A percentile compares a stretch with the other conserved stretches of the same genome.
Evolutionary conservation across 2,329 filamentous ascomycete genomes (phyloP).

Genomic region (Ophiobolus disseminans): DNA sequence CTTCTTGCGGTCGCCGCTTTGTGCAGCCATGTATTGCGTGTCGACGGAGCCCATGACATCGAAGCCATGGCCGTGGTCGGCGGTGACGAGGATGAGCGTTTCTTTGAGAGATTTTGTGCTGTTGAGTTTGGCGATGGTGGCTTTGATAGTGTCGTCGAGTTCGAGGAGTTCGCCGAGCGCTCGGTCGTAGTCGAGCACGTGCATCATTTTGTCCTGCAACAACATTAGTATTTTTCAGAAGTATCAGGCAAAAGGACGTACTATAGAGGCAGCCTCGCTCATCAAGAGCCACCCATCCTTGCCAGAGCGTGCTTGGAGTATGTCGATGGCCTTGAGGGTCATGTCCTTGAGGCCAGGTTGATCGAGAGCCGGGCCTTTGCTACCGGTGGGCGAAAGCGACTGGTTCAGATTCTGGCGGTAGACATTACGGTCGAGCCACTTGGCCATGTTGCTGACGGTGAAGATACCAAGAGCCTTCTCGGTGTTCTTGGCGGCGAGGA

Average conservation of each 20-base stretch:
- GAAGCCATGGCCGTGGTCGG: conserved; percentile 90
- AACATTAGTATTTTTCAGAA: too few species aligned
- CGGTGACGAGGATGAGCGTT: conserved; percentile 80
- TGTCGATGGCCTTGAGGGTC: conserved; percentile 85
- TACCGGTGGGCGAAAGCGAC: conserved; percentile 73
- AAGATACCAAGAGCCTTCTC: conserved; percentile 79
- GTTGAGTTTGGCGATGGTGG: conserved; percentile 74
- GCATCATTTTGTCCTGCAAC: conserved; percentile 97
- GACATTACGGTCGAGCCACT: conserved; percentile 86
- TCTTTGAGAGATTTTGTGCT: conserved; percentile 72
- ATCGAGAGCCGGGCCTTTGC: conserved; percentile 69
- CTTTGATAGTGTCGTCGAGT: conserved; percentile 81
- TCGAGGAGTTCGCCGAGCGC: conserved; percentile 85
- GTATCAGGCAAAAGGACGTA: too few species aligned
- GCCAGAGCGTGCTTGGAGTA: conserved; percentile 70
- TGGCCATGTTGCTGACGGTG: conserved; percentile 74
- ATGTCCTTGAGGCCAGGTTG: conserved; percentile 87
- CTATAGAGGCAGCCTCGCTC: too few species aligned
- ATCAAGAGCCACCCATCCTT: conserved; percentile 82
- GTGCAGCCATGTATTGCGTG: conserved; percentile 74
- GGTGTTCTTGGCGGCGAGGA: conserved; percentile 64
- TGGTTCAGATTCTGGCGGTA: conserved; percentile 74
- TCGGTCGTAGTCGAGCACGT: conserved; percentile 81
- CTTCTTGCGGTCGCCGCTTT: conserved; percentile 73
- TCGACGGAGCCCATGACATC: conserved; percentile 85